These are phyloP conservation scores for Leccinum boreale DNA, from an alignment of 768 basidiomycete genomes.

Conservation along the genomic window DNA sequence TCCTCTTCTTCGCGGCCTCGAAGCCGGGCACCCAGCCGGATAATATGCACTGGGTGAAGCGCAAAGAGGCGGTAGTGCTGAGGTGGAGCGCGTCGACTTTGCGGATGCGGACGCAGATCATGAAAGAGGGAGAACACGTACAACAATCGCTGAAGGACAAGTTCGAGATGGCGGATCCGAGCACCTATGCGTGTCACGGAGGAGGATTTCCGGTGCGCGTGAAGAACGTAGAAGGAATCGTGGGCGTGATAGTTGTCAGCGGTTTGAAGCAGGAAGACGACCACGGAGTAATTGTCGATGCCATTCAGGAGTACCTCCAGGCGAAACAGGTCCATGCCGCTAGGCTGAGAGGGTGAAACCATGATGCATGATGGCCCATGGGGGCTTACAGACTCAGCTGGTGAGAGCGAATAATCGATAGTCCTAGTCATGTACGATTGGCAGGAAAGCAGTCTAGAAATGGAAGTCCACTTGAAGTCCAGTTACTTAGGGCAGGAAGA, in stretches of 20 bases:
- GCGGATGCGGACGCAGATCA: constrained; percentile 20
- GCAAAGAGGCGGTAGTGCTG: constrained; percentile 31
- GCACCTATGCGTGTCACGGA: constrained; percentile 29
- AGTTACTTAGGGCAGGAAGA: too few species aligned
- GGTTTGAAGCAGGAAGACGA: constrained; percentile 32
- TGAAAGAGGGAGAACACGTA: not conserved
- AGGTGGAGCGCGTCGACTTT: constrained; percentile 30
- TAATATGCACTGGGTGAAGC: constrained; percentile 33
- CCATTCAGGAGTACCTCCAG: constrained; percentile 24
- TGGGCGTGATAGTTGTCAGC: constrained; percentile 36
- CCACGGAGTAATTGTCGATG: constrained; percentile 30
- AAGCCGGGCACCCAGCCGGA: constrained; percentile 29
- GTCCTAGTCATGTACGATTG: too few species aligned
- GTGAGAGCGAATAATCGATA: too few species aligned
- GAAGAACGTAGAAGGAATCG: constrained; percentile 30
- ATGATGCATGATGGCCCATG: too few species aligned
- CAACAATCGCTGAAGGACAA: constrained; percentile 10
- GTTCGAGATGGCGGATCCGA: constrained; percentile 28
- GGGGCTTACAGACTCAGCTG: too few species aligned
- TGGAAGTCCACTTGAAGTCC: too few species aligned
- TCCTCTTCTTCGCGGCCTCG: constrained; percentile 31
- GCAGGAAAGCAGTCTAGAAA: too few species aligned
- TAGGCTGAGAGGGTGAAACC: too few species aligned
- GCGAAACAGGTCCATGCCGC: not conserved
- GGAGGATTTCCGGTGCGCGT: constrained; percentile 35